Percentiles rank a stretch among this genome's conserved stretches.
phyloP scores from a whole-genome alignment of 345 rosid genomes.

The Laguncularia racemosa region DNA sequence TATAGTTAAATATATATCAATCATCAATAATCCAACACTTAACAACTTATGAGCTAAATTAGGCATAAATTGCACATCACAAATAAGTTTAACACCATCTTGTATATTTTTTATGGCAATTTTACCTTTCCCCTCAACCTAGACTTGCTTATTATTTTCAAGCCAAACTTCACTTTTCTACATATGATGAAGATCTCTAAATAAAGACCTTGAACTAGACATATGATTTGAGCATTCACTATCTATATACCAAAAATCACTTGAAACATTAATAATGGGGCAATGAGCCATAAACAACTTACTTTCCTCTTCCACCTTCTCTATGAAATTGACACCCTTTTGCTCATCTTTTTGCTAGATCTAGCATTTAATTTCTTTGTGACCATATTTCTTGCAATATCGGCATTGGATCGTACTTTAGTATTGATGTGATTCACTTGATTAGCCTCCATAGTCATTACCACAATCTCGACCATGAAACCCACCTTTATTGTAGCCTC shows the following conservation, averaged over 20 bases:
- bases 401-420: neutral
- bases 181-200: conserved; percentile 3
- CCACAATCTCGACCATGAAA: neutral
- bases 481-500: neutral
- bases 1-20: neutral
- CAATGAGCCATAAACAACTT: neutral
- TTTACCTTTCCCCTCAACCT: conserved; percentile 4
- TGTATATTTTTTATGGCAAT: neutral
- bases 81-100: neutral
- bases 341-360: neutral
- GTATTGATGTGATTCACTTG: neutral
- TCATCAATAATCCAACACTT: neutral
- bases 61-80: conserved; percentile 6
- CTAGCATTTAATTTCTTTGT: neutral
- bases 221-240: neutral
- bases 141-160: neutral
- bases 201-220: neutral
- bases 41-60: conserved; percentile 4
- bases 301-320: neutral
- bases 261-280: neutral
- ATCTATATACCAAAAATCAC: neutral
- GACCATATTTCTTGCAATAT: neutral
- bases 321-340: neutral
- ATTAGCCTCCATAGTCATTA: neutral
- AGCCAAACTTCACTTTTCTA: neutral